Evolutionary conservation across 1,139 yeast genomes (phyloP), one percentile per base, ranked within the genome.

Genomic region (Magnusiomyces fungicola): DNA sequence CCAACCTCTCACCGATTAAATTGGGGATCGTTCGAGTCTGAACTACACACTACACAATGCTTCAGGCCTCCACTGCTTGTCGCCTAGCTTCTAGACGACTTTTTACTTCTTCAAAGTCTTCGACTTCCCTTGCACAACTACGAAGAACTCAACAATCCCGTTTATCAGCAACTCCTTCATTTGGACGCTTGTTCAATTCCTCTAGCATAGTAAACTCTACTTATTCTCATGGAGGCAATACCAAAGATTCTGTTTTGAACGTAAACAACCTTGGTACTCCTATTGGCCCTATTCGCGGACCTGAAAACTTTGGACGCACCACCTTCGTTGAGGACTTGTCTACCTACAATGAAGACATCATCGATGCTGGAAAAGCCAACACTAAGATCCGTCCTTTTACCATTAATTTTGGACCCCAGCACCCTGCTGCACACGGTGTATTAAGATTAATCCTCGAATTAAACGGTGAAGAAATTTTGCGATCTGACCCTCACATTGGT

Each of bases 351-450:
- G 58, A 57, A 46, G 59, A 58, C 50, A 55, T 51, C 32, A 41
- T 56, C 37, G 60, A 61, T 41, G 55, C 61, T 44, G 53, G 54
- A 49, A 55, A 56, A 47, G 52, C 58, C 53, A 64, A 65, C 55
- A 58, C 62, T 50, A 83, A 84, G 65, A 81, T 86, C 62, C 80
- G 95, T 69, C 95, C 86, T 67, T 86, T 86, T 71, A 86, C 95
- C 48, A 81, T 87, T 66, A 87, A 86, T 70, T 87, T 87, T 64
- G 96, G 95, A 38, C 95, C 96, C 42, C 96, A 86, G 70, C 96
- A 86, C 73, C 96, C 96, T 30, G 96, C 96, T 54, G 95, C 95
- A 44, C 96, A 86, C 72, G 96, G 96, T 57, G 96, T 86, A 70
- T 75, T 86, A 72, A 79, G 96, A 65, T 75, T 86, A 68, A 86